Percentiles rank a stretch among this genome's conserved stretches.
Conservation (phyloP, 345 rosid species). For the Eucalyptus pumila region DNA sequence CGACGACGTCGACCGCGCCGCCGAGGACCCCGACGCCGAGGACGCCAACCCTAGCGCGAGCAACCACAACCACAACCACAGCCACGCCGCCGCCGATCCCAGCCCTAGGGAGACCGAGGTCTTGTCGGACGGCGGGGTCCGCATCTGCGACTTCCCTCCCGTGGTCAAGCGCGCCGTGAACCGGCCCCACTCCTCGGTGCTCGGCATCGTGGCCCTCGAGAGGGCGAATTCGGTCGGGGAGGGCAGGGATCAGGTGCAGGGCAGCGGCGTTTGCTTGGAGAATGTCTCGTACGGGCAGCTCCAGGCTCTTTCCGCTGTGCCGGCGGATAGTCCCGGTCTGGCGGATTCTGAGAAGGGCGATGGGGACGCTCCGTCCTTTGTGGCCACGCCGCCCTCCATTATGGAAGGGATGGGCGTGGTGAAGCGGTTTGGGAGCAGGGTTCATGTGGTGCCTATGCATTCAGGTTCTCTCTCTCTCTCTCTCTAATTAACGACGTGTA, state of each 20-base stretch:
- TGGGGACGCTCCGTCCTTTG: slow-evolving; percentile 27
- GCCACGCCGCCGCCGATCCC: slow-evolving; percentile 30
- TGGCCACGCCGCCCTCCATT: slow-evolving; percentile 58
- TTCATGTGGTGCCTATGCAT: slow-evolving; percentile 87
- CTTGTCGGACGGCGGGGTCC: slow-evolving; percentile 37
- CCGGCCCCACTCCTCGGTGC: slow-evolving; percentile 63
- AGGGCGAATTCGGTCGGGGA: slow-evolving; percentile 48
- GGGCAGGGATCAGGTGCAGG: neutral
- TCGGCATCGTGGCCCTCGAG: slow-evolving; percentile 51
- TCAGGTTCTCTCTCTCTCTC: slow-evolving; percentile 39
- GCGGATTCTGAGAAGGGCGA: slow-evolving; percentile 51
- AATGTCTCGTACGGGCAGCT: slow-evolving; percentile 27
- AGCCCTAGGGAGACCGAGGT: slow-evolving; percentile 41
- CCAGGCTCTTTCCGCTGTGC: slow-evolving; percentile 70
- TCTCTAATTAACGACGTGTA: neutral
- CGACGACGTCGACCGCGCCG: slow-evolving; percentile 17
- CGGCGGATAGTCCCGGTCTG: slow-evolving; percentile 29
- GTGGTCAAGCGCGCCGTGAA: slow-evolving; percentile 52
- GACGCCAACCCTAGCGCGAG: slow-evolving; percentile 24
- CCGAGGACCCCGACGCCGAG: slow-evolving; percentile 9
- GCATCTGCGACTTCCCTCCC: slow-evolving; percentile 61
- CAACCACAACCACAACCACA: neutral
- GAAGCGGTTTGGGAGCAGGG: slow-evolving; percentile 59
- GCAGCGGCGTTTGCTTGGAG: slow-evolving; percentile 21
- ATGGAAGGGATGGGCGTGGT: slow-evolving; percentile 87